phyloP scores from a whole-genome alignment of 306 rosid genomes.

The Prosopis cineraria region DNA sequence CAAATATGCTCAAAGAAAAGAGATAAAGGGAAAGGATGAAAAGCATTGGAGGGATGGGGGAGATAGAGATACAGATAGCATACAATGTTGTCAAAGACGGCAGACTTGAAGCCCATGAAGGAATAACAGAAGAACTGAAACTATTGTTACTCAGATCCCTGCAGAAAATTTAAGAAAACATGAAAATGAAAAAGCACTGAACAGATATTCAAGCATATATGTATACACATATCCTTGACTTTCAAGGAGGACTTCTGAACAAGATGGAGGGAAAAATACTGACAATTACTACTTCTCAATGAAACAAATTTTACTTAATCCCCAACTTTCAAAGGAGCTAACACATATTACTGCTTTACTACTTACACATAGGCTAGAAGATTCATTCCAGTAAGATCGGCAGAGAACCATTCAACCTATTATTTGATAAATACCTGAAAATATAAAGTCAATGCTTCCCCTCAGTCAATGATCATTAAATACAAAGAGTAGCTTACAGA shows the following conservation, averaged over 20 bases:
- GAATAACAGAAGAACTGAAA: constrained; percentile 46
- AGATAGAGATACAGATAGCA: constrained; percentile 30
- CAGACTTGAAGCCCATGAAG: constrained; percentile 58
- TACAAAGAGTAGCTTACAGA: not conserved
- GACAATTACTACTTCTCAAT: constrained; percentile 9
- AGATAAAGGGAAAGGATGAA: not conserved
- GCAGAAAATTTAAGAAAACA: constrained; percentile 31
- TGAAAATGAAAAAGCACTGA: constrained; percentile 1
- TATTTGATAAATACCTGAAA: constrained; percentile 63
- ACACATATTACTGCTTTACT: not conserved
- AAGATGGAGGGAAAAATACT: not conserved
- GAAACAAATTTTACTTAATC: not conserved
- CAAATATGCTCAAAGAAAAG: not conserved
- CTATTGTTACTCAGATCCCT: constrained; percentile 62
- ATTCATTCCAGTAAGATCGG: constrained; percentile 61
- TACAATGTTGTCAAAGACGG: constrained; percentile 57
- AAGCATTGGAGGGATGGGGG: constrained; percentile 21
- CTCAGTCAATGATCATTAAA: constrained; percentile 15
- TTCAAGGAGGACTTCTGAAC: constrained; percentile 18
- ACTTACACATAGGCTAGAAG: constrained; percentile 61
- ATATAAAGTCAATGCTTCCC: constrained; percentile 10
- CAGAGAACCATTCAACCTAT: constrained; percentile 48
- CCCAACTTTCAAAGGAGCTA: not conserved
- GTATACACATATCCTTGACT: not conserved
- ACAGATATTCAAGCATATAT: constrained; percentile 17